Evolutionary conservation across 2,329 filamentous ascomycete genomes (phyloP), one percentile per base, ranked within the genome.

Genomic region (Aspergillus nomiae): DNA sequence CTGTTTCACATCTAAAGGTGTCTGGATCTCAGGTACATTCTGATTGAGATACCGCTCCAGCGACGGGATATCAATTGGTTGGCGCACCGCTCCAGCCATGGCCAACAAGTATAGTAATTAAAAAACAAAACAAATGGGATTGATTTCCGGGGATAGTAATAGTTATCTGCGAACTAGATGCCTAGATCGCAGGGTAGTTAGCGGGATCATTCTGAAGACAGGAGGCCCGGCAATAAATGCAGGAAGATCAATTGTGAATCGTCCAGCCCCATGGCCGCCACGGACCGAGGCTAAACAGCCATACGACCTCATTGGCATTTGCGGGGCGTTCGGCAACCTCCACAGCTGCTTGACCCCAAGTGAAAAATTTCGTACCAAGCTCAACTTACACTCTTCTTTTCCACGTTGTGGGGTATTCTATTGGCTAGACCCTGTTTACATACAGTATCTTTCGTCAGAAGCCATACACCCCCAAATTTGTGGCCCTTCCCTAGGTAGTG

Each of bases 1-100:
- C 87, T 97, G 94, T 82, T 97, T 96, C 69, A 98, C 83, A 53
- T 93, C 89, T 68, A 98, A 82, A 1, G 95, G 95, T 16, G 88
- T 86, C 79, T 90, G 87, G 75, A 99, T 93, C 73, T 90, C 86
- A 2, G 92, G 92, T n/a, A 96, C 92, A 80, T 93, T 85, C 65
- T 86, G 79, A 60, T 85, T 81, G 68, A 99, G 86, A 79, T 94
- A 99, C 67, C 83, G 85, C 82, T 94, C 90, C 60, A 99, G 84
- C 19, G 91, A 88, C 73, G 85, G 81, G 71, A 94, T 81, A 75
- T 98, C 92, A 75, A 99, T 96, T 50, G 92, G 92, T 77, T 99
- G 95, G 76, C 95, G 89, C 63, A 99, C 89, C 67, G 85, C 85
- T 71, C 94, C 94, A 59, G 95, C 94, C 94, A 97, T 90, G 65